phyloP scores from a whole-genome alignment of 2,329 filamentous ascomycete genomes.

The Fusarium haematococcum region DNA sequence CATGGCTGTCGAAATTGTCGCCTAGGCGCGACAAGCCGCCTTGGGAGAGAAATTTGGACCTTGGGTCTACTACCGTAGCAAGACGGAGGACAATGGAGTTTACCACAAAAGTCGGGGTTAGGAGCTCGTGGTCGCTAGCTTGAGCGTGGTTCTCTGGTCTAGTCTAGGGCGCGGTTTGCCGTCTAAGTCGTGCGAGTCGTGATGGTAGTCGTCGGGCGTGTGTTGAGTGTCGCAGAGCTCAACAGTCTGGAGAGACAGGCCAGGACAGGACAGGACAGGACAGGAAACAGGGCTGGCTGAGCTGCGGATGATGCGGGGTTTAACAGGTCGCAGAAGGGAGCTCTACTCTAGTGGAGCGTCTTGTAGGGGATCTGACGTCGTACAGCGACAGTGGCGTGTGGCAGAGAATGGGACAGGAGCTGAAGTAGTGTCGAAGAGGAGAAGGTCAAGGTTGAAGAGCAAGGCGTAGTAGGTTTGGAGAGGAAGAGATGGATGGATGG shows the following conservation, averaged over 20 bases:
- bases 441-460: conserved; percentile 20
- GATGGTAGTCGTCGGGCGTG: conserved; percentile 29
- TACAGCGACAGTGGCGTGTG: conserved; percentile 28
- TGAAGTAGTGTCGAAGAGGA: conserved; percentile 18
- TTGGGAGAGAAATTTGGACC: conserved; percentile 4
- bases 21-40: conserved; percentile 43
- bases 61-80: conserved; percentile 16
- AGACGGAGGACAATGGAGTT: conserved; percentile 7
- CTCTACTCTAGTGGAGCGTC: conserved; percentile 36
- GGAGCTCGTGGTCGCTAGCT: conserved; percentile 5
- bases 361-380: conserved; percentile 28
- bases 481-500: neutral
- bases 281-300: conserved; percentile 30
- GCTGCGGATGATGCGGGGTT: conserved; percentile 40
- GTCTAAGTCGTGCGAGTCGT: conserved; percentile 32
- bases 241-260: conserved; percentile 8
- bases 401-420: conserved; percentile 14
- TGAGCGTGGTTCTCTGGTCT: conserved; percentile 13
- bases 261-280: neutral
- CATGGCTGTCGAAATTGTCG: conserved; percentile 56
- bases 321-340: conserved; percentile 30
- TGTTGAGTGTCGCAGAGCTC: conserved; percentile 31
- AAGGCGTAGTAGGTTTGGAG: neutral
- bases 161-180: conserved; percentile 14
- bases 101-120: neutral